phyloP scores from a whole-genome alignment of 2,329 filamentous ascomycete species.

The Fusarium sp. region DNA sequence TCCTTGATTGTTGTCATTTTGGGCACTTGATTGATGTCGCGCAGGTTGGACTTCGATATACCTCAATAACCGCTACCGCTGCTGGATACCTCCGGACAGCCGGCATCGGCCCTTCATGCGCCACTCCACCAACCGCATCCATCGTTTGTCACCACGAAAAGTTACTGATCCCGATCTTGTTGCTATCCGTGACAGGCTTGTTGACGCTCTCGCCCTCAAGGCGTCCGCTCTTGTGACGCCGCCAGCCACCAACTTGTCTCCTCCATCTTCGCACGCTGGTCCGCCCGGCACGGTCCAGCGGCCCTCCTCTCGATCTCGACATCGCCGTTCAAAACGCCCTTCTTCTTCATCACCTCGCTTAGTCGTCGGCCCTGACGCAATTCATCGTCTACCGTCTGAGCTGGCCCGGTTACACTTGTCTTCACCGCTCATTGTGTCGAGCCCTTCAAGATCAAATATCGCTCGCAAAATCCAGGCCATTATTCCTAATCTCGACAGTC shows the following conservation, averaged over 20 bases:
- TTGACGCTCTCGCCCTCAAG: constrained; percentile 26
- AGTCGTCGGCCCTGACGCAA: constrained; percentile 47
- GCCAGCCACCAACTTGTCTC: constrained; percentile 30
- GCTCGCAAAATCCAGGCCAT: constrained; percentile 47
- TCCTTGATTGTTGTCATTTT: constrained; percentile 9
- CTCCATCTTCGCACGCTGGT: constrained; percentile 6
- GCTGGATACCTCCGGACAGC: background rate
- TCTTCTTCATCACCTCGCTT: constrained; percentile 43
- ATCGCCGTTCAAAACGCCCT: background rate
- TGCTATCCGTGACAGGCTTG: constrained; percentile 15
- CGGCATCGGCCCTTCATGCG: constrained; percentile 27
- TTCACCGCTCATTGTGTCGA: constrained; percentile 50
- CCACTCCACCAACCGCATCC: constrained; percentile 6
- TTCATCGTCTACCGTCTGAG: constrained; percentile 47
- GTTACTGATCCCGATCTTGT: constrained; percentile 30
- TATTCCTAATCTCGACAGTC: constrained; percentile 46
- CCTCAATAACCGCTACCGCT: background rate
- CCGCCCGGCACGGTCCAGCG: background rate
- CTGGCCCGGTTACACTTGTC: constrained; percentile 45
- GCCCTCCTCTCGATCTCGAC: background rate
- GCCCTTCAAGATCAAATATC: constrained; percentile 49
- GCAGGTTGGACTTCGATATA: background rate
- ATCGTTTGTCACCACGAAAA: constrained; percentile 13
- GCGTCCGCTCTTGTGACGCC: constrained; percentile 25
- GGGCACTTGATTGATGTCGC: constrained; percentile 20